Evolutionary conservation across 2,329 filamentous ascomycete genomes (phyloP).

Genomic region (Pyrenophora graminea): DNA sequence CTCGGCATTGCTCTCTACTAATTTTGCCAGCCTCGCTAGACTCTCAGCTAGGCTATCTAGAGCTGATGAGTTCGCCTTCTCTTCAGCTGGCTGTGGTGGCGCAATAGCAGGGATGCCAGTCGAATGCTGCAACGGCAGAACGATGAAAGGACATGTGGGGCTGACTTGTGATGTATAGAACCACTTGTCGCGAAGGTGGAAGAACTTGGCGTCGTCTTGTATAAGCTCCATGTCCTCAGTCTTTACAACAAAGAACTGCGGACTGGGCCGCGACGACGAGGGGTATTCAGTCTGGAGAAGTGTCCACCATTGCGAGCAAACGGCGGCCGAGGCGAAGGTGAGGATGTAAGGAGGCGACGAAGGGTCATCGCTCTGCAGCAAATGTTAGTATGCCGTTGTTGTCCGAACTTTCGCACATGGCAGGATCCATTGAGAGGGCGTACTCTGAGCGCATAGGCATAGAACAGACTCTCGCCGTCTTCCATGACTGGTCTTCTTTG

Average conservation of each 20-base stretch:
- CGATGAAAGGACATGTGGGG: constrained; percentile 22
- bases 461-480: constrained; percentile 33
- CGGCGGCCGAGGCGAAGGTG: constrained; percentile 38
- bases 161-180: constrained; percentile 38
- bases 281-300: constrained; percentile 40
- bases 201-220: constrained; percentile 36
- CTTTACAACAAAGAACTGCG: constrained; percentile 43
- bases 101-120: constrained; percentile 27
- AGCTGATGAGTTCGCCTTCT: constrained; percentile 20
- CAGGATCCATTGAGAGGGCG: not conserved
- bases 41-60: constrained; percentile 30
- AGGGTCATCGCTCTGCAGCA: constrained; percentile 34
- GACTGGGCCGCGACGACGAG: constrained; percentile 34
- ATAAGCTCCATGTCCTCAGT: constrained; percentile 43
- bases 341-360: constrained; percentile 41
- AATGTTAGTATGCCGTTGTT: constrained; percentile 14
- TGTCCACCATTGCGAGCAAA: constrained; percentile 42
- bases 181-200: constrained; percentile 39
- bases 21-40: constrained; percentile 31
- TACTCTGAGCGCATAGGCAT: constrained; percentile 45
- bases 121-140: constrained; percentile 39
- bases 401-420: not conserved
- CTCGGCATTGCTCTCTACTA: constrained; percentile 38
- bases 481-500: constrained; percentile 11
- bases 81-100: constrained; percentile 5